Percentiles rank a stretch among this genome's conserved stretches.
phyloP scores from a whole-genome alignment of 768 basidiomycete species.

The Amanita muscaria region DNA sequence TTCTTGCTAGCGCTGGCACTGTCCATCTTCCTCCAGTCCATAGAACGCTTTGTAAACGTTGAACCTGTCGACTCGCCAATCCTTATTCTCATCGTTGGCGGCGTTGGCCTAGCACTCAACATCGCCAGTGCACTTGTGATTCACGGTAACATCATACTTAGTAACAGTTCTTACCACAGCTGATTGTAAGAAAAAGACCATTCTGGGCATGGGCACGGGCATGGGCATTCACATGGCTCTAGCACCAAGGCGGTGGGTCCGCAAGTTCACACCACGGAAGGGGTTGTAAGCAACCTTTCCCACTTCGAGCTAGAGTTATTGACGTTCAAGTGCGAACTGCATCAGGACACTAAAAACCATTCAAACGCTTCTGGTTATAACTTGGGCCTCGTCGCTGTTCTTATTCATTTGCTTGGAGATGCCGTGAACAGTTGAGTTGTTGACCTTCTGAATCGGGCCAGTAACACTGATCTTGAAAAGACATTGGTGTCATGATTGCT shows the following conservation, averaged over 20 bases:
- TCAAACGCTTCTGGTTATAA: constrained; percentile 28
- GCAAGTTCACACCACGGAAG: constrained; percentile 10
- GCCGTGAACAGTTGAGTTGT: constrained; percentile 39
- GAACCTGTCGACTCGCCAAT: constrained; percentile 34
- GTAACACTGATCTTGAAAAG: constrained; percentile 18
- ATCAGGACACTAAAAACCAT: constrained; percentile 38
- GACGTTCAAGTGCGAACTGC: too few species aligned
- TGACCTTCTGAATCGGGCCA: neutral
- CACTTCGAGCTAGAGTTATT: neutral
- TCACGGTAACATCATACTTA: constrained; percentile 27
- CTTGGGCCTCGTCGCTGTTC: constrained; percentile 37
- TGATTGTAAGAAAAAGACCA: constrained; percentile 23
- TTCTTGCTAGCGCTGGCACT: constrained; percentile 45
- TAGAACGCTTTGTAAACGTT: constrained; percentile 44
- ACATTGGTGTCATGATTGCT: constrained; percentile 46
- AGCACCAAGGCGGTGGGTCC: too few species aligned
- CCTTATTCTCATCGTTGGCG: constrained; percentile 40
- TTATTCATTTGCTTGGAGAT: constrained; percentile 45
- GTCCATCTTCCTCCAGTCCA: constrained; percentile 43
- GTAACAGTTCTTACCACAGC: neutral
- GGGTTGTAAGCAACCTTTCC: constrained; percentile 8
- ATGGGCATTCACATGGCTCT: constrained; percentile 15
- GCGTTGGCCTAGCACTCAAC: constrained; percentile 39
- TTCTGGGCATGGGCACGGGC: constrained; percentile 32
- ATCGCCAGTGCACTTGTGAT: constrained; percentile 38